phyloP scores from a whole-genome alignment of 306 rosid genomes.

The Begonia peltatifolia region DNA sequence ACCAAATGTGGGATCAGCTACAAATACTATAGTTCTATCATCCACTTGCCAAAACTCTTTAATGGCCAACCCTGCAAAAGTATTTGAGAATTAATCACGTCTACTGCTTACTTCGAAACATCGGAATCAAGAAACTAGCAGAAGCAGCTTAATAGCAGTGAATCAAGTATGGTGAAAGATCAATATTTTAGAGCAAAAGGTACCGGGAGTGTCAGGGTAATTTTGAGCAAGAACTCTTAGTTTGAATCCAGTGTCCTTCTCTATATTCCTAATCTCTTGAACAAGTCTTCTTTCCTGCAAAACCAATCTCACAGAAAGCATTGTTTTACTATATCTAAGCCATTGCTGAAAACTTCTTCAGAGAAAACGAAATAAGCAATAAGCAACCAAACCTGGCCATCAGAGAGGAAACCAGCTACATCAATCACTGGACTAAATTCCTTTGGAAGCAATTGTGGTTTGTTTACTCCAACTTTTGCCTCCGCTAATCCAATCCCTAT shows the following conservation, averaged over 20 bases:
- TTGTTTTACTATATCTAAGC: too few species aligned
- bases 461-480: constrained; percentile 79
- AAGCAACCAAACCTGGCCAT: constrained; percentile 58
- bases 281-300: constrained; percentile 62
- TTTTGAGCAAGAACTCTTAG: constrained; percentile 92
- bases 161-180: constrained; percentile 4
- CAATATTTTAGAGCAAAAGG: neutral
- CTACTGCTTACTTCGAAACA: neutral
- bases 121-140: neutral
- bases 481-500: constrained; percentile 40
- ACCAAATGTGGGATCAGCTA: constrained; percentile 99
- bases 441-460: constrained; percentile 86
- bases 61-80: constrained; percentile 65
- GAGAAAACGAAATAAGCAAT: neutral
- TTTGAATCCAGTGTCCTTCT: constrained; percentile 70
- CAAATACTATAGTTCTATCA: constrained; percentile 91
- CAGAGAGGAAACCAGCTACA: constrained; percentile 95
- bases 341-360: neutral
- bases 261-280: constrained; percentile 57
- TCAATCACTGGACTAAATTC: constrained; percentile 72
- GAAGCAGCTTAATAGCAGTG: too few species aligned
- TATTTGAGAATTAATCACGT: neutral
- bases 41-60: constrained; percentile 95
- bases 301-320: constrained; percentile 9
- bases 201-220: constrained; percentile 89